Conservation (phyloP, 1,139 yeast species). For the Saccharomycopsis crataegensis region DNA sequence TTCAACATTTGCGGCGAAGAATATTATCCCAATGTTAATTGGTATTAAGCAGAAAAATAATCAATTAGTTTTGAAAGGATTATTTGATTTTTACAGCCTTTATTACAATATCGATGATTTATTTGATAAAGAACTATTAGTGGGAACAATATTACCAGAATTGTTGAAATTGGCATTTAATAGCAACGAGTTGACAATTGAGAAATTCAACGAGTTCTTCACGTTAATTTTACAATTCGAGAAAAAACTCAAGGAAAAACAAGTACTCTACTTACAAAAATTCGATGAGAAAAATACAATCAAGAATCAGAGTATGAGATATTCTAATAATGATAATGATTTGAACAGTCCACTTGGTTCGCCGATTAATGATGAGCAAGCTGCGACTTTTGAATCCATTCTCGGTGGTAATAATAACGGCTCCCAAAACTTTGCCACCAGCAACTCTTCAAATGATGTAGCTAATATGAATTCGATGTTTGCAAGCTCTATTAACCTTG, state of each 20-base stretch:
- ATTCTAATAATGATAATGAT: background rate
- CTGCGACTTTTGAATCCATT: slow-evolving; percentile 15
- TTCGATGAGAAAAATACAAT: slow-evolving; percentile 17
- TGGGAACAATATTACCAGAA: slow-evolving; percentile 18
- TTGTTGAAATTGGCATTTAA: slow-evolving; percentile 10
- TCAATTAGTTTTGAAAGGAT: slow-evolving; percentile 6
- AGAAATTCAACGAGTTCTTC: slow-evolving; percentile 12
- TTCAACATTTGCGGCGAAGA: slow-evolving; percentile 7
- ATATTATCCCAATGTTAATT: slow-evolving; percentile 16
- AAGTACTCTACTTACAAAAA: slow-evolving; percentile 12
- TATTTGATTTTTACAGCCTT: slow-evolving; percentile 10
- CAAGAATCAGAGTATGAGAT: slow-evolving; percentile 2
- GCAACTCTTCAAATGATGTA: background rate
- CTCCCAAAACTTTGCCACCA: background rate
- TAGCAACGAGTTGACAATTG: slow-evolving; percentile 17
- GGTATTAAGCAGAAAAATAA: slow-evolving; percentile 16
- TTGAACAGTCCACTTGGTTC: slow-evolving; percentile 4
- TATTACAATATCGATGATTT: slow-evolving; percentile 16
- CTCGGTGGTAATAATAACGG: slow-evolving; percentile 3
- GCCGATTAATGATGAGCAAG: slow-evolving; percentile 1
- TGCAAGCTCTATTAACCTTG: too few relatives aligned
- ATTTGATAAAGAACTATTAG: slow-evolving; percentile 13
- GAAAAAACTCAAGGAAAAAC: slow-evolving; percentile 14
- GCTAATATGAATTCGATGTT: too few relatives aligned
- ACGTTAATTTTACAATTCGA: slow-evolving; percentile 9